These are phyloP conservation scores for Zea luxurians DNA, from an alignment of 176 grass and related monocot genomes.

Conservation along the genomic window DNA sequence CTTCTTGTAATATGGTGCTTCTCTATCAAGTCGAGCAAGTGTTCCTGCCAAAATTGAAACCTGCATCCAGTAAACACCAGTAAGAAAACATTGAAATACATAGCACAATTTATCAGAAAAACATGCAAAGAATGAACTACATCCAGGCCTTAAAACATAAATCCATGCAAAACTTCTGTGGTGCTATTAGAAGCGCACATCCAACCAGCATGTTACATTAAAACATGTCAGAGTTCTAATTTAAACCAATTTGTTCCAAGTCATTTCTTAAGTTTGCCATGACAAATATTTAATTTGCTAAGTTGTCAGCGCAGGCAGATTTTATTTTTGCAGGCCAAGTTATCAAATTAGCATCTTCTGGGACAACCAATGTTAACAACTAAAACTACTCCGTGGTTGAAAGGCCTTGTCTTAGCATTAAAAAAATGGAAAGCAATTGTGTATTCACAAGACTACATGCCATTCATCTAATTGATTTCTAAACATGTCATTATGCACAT, in stretches of 20 bases:
- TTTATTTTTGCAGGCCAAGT: background rate
- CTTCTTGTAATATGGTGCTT: constrained; percentile 99
- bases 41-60: constrained; percentile 99
- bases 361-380: constrained; percentile 12
- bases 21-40: constrained; percentile 97
- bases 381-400: background rate
- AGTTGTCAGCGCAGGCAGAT: background rate
- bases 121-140: background rate
- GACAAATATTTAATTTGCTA: constrained; percentile 9
- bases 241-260: constrained; percentile 11
- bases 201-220: background rate
- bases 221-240: constrained; percentile 1
- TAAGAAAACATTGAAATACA: constrained; percentile 22
- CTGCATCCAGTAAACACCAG: constrained; percentile 49
- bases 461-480: constrained; percentile 23
- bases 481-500: background rate
- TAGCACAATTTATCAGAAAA: background rate
- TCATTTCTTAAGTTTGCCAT: constrained; percentile 22
- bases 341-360: background rate
- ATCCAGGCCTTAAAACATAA: background rate
- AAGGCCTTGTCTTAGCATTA: constrained; percentile 18
- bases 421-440: constrained; percentile 8
- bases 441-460: background rate
- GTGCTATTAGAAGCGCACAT: constrained; percentile 14
- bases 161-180: constrained; percentile 9